Conservation (phyloP, 2,329 filamentous ascomycete genomes). For the Coccinonectria pachysandricola region DNA sequence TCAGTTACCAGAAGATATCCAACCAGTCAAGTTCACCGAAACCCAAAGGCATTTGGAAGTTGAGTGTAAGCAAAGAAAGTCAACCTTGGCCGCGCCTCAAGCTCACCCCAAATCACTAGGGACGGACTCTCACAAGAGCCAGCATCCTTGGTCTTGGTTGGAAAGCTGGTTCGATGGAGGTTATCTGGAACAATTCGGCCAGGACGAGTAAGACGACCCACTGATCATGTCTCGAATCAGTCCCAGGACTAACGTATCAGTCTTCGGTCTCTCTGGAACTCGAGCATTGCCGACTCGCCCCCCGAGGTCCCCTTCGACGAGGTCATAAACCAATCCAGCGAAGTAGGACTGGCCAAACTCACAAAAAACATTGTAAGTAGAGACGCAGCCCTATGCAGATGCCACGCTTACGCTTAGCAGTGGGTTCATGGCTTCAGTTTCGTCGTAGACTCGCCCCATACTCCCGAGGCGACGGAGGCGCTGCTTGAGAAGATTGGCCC, state of each 20-base stretch:
- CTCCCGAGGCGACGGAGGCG: slow-evolving; percentile 61
- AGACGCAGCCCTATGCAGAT: too few relatives aligned
- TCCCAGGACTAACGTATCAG: slow-evolving; percentile 7
- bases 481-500: slow-evolving; percentile 75
- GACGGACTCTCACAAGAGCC: slow-evolving; percentile 59
- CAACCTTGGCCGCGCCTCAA: slow-evolving; percentile 3
- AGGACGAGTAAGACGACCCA: slow-evolving; percentile 12
- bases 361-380: slow-evolving; percentile 51
- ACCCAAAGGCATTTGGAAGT: slow-evolving; percentile 23
- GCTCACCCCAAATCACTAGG: slow-evolving; percentile 33
- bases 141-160: slow-evolving; percentile 45
- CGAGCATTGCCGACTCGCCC: slow-evolving; percentile 28
- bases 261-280: slow-evolving; percentile 14
- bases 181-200: slow-evolving; percentile 8
- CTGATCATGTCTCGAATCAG: neutral
- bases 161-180: slow-evolving; percentile 11
- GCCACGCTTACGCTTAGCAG: slow-evolving; percentile 30
- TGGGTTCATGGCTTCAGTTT: slow-evolving; percentile 66
- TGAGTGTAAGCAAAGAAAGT: slow-evolving; percentile 19
- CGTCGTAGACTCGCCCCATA: slow-evolving; percentile 55
- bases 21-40: slow-evolving; percentile 17
- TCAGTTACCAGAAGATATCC: slow-evolving; percentile 24
- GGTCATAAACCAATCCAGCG: slow-evolving; percentile 42
- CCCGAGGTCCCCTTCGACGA: slow-evolving; percentile 51
- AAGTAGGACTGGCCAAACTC: slow-evolving; percentile 47